Conservation (phyloP, 192 early-diverging fungal species). For the Rhizophagus clarus region DNA sequence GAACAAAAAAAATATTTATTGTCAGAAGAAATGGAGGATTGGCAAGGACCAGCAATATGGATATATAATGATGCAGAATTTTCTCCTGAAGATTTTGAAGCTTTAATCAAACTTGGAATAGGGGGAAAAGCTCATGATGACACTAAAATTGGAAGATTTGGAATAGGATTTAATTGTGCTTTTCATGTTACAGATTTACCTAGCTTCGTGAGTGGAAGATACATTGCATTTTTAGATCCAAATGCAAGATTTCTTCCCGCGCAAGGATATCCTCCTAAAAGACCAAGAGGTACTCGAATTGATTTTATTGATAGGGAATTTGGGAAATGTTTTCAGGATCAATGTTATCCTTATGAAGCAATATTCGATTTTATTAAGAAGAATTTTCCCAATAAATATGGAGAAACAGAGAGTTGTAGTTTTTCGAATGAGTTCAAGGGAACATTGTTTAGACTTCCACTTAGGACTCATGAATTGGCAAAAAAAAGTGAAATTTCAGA, state of each 20-base stretch:
- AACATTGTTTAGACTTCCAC: constrained; percentile 1
- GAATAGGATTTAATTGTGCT: constrained; percentile 22
- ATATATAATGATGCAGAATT: constrained; percentile 33
- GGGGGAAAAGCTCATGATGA: constrained; percentile 8
- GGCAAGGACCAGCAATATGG: constrained; percentile 37
- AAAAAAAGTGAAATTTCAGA: background rate
- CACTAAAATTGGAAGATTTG: background rate
- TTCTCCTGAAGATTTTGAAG: constrained; percentile 16
- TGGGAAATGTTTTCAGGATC: background rate
- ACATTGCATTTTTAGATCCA: constrained; percentile 34
- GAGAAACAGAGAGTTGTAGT: background rate
- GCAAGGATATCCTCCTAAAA: background rate
- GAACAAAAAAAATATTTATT: background rate
- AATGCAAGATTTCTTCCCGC: constrained; percentile 25
- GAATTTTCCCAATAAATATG: background rate
- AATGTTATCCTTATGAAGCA: no score
- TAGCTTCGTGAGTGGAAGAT: constrained; percentile 26
- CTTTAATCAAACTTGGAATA: constrained; percentile 27
- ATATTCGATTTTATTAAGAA: background rate
- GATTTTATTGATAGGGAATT: background rate
- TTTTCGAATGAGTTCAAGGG: background rate
- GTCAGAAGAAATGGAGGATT: constrained; percentile 14
- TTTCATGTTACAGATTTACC: constrained; percentile 32
- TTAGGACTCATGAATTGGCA: background rate
- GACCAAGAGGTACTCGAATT: background rate